Percentiles rank a stretch among this genome's conserved stretches.
These are phyloP conservation scores for Camelina sativa DNA, from an alignment of 345 rosid species.

Conservation along the genomic window DNA sequence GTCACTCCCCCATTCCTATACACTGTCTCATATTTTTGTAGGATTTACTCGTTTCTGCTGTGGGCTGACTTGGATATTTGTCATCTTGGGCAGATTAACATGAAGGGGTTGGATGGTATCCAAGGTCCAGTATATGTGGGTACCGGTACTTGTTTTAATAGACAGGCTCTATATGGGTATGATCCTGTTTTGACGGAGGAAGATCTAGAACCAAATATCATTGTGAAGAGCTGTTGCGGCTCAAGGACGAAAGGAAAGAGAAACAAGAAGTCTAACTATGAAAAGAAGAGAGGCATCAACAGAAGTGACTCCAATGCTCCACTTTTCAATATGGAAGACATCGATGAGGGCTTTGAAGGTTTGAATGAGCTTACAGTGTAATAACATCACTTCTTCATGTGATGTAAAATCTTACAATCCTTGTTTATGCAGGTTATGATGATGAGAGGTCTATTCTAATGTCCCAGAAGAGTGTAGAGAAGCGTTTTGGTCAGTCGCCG, in stretches of 20 bases:
- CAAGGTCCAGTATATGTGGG: slow-evolving; percentile 99
- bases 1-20: slow-evolving; percentile 24
- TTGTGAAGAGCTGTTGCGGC: slow-evolving; percentile 97
- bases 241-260: slow-evolving; percentile 85
- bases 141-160: slow-evolving; percentile 98
- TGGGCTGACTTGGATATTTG: slow-evolving; percentile 27
- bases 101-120: slow-evolving; percentile 97
- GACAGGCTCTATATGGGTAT: slow-evolving; percentile 98
- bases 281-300: slow-evolving; percentile 74
- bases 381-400: slow-evolving; percentile 11
- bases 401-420: slow-evolving; percentile 21
- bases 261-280: slow-evolving; percentile 72
- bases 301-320: slow-evolving; percentile 98
- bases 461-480: slow-evolving; percentile 97
- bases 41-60: slow-evolving; percentile 16
- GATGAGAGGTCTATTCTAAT: slow-evolving; percentile 97
- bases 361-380: slow-evolving; percentile 37
- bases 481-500: slow-evolving; percentile 99
- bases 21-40: slow-evolving; percentile 15
- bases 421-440: slow-evolving; percentile 82
- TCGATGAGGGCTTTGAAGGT: slow-evolving; percentile 99
- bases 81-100: slow-evolving; percentile 70
- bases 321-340: slow-evolving; percentile 97
- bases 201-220: slow-evolving; percentile 91
- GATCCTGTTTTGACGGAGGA: slow-evolving; percentile 97